Base-by-base conservation (phyloP, 169 alveolate genomes). In the Cryptosporidium tyzzeri region DNA sequence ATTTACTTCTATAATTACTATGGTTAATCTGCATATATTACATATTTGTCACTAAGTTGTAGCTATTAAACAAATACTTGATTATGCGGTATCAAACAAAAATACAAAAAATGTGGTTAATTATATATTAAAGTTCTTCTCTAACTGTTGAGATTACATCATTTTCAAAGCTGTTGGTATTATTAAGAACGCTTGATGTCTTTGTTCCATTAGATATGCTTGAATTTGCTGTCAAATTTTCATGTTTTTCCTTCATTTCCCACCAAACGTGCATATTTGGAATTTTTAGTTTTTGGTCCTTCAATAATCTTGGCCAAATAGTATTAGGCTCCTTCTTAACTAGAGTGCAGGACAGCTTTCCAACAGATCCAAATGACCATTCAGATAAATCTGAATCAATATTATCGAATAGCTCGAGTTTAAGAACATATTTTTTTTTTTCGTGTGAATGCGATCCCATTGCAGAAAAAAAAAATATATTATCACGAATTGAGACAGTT, bases 221-320 rank as follows among this genome's bases (percentile, higher is more conserved):
- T 23, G 69, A 71, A 44, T 85, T 6, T 4, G 67, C 12, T 55
- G 14, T 23, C 9, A 55, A 55, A 2, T 58, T 75, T 85, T 86
- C 96, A 89, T 93, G 95, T 92, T 96, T 96, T 75, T 96, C 98
- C 85, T 94, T 94, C 98, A 96, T 96, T 75, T 96, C 98, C 97
- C 97, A 95, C 98, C 98, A 96, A 29, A 95, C 94, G 69, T 95
- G 97, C 96, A 95, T 95, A 91, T 96, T 96, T 44, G 94, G 94
- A 26, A 93, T 84, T 86, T 95, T 95, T 26, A 85, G 86, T 58
- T 95, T 96, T 61, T 84, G 93, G 85, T 95, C 94, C 84, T 92
- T 93, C 45, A 94, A 85, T 37, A 95, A 92, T 73, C 95, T 91
- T 37, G 93, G 93, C 97, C 98, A 96, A 44, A 95, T 94, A 21